Base-by-base conservation (phyloP, 148 eudicot genomes). In the Heliosperma pusillum region DNA sequence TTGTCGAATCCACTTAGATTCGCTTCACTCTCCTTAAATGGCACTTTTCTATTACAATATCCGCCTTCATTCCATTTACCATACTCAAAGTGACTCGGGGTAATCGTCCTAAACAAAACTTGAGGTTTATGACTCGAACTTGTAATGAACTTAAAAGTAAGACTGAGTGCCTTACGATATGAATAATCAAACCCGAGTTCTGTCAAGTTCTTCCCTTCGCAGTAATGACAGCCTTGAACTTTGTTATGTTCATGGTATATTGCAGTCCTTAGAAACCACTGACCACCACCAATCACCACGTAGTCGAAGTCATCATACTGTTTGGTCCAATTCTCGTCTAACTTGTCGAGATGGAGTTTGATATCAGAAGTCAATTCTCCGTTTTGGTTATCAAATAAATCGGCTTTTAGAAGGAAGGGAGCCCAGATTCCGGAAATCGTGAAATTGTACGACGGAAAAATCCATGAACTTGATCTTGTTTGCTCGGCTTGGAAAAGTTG, bases 11-110 rank as follows among this genome's bases (percentile, higher is more conserved):
- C 75, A 12, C 15, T 70, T 17, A 91, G 5, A 1, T 85, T 76
- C 61, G 70, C 72, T 66, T 86, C 79, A 1, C 82, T 89, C 27
- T 79, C 87, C 73, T 72, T 82, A n/a, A 88, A 84, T 1, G 98
- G 98, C 27, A 26, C 67, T 15, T 67, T 87, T 52, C 92, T 63
- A 17, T 83, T 72, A 75, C 97, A 93, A 69, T 82, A 87, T 7
- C 98, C 98, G 8, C 93, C 97, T 2, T 80, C 84, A 69, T 77
- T 24, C 98, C 97, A 91, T 64, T 89, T 90, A 5, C 97, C 98
- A 11, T 82, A 79, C 81, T 93, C 98, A 72, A 93, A 93, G 83
- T 93, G 98, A 75, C 85, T 90, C 0, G 97, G 98, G 0, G 96
- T 87, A 42, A 76, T 81, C 0, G 92, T 89, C 68, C 94, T 71